These are phyloP conservation scores for Arthrobotrys conoides DNA, from an alignment of 2,329 filamentous ascomycete species.

Conservation along the genomic window DNA sequence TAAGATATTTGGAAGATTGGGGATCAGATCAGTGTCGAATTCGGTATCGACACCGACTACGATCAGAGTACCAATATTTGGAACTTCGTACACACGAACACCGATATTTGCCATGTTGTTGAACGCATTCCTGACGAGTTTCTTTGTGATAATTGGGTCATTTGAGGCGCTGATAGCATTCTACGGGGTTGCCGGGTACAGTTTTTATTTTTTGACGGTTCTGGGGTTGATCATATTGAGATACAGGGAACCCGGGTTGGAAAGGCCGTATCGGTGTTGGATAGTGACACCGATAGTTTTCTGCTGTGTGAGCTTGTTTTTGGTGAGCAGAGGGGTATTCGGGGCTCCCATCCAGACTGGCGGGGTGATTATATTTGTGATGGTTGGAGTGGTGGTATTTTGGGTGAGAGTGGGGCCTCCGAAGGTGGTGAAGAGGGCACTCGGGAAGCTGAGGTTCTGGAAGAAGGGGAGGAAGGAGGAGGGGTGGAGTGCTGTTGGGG, in stretches of 20 bases:
- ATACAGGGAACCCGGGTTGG: constrained; percentile 86
- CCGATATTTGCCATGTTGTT: constrained; percentile 92
- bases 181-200: constrained; percentile 96
- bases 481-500: constrained; percentile 73
- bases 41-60: constrained; percentile 66
- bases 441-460: constrained; percentile 70
- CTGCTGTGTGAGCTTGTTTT: constrained; percentile 94
- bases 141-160: constrained; percentile 91
- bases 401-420: constrained; percentile 80
- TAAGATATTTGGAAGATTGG: constrained; percentile 83
- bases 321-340: constrained; percentile 89
- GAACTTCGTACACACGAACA: constrained; percentile 71
- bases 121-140: constrained; percentile 80
- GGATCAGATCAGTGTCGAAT: constrained; percentile 70
- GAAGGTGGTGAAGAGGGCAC: constrained; percentile 69
- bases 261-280: constrained; percentile 95
- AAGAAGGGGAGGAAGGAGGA: constrained; percentile 72
- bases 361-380: constrained; percentile 86
- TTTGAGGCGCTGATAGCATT: constrained; percentile 91
- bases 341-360: constrained; percentile 91
- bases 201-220: constrained; percentile 96
- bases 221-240: constrained; percentile 91
- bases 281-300: constrained; percentile 97
- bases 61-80: constrained; percentile 62
- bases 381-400: constrained; percentile 87